These are phyloP conservation scores for Linnemannia zychae DNA, from an alignment of 192 early-diverging fungal genomes.

Conservation along the genomic window DNA sequence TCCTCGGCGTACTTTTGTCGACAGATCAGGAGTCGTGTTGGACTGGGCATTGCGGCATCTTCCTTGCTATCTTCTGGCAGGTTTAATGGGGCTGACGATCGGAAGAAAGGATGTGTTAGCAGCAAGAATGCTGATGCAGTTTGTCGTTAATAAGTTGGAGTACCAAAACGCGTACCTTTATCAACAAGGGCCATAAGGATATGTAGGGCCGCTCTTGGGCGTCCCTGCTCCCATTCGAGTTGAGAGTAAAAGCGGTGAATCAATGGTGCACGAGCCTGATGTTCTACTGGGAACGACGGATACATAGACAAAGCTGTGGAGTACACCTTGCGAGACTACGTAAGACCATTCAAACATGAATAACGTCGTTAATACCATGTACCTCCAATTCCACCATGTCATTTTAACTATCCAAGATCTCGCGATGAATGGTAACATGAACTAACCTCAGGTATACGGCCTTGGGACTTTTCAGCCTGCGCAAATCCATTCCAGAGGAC, in stretches of 20 bases:
- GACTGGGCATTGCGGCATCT: constrained; percentile 20
- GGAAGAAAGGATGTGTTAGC: not conserved
- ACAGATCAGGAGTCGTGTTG: constrained; percentile 52
- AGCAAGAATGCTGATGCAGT: not conserved
- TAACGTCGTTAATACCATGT: not conserved
- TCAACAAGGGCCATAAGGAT: constrained; percentile 59
- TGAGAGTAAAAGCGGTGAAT: constrained; percentile 64
- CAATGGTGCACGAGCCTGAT: constrained; percentile 50
- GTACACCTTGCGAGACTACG: constrained; percentile 65
- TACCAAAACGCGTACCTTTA: not conserved
- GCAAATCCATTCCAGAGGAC: constrained; percentile 70
- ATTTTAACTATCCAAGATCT: not conserved
- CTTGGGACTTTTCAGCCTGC: constrained; percentile 61
- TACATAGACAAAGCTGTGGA: constrained; percentile 58
- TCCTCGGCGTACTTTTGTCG: constrained; percentile 60
- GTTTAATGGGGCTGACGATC: not conserved
- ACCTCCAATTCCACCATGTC: not conserved
- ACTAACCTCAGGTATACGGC: constrained; percentile 59
- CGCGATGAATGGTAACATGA: not conserved
- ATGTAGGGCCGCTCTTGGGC: constrained; percentile 57
- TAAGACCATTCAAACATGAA: not conserved
- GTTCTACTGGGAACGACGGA: constrained; percentile 52
- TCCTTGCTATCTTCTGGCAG: constrained; percentile 15
- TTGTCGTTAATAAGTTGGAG: too few relatives aligned
- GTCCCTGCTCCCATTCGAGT: constrained; percentile 65